Conservation (phyloP, 2,329 filamentous ascomycete genomes). For the Biscogniauxia mediterranea region DNA sequence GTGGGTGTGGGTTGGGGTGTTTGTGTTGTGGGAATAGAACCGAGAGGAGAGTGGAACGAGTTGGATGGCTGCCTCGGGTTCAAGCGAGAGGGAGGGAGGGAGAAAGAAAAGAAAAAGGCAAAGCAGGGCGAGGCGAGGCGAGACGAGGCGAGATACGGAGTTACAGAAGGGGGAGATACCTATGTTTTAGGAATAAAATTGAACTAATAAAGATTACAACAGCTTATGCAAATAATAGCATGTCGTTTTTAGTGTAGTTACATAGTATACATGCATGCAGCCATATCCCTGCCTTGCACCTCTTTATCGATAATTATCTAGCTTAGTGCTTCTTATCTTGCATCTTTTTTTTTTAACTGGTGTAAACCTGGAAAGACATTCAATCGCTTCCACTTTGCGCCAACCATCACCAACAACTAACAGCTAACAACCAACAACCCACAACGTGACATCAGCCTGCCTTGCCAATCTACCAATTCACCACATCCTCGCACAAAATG, state of each 20-base stretch:
- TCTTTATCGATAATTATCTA: neutral
- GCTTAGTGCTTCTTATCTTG: neutral
- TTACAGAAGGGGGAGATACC: too few species aligned
- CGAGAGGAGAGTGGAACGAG: too few species aligned
- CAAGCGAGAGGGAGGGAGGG: too few species aligned
- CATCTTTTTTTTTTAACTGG: neutral
- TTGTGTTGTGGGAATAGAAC: neutral
- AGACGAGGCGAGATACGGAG: too few species aligned
- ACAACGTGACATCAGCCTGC: neutral
- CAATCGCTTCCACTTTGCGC: neutral
- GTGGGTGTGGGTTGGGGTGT: neutral
- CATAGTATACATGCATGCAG: too few species aligned
- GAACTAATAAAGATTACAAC: too few species aligned
- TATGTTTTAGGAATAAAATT: neutral
- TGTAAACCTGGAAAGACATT: neutral
- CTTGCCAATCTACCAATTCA: neutral
- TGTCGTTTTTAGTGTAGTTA: too few species aligned
- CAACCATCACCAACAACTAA: neutral
- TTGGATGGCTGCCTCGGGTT: neutral
- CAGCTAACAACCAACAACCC: too few species aligned
- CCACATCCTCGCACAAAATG: conserved; percentile 42
- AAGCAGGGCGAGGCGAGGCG: neutral
- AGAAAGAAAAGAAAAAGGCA: neutral
- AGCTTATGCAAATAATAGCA: too few species aligned
- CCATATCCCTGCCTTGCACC: neutral